Conservation (phyloP, 192 early-diverging fungal genomes). For the Entomortierella parvispora region DNA sequence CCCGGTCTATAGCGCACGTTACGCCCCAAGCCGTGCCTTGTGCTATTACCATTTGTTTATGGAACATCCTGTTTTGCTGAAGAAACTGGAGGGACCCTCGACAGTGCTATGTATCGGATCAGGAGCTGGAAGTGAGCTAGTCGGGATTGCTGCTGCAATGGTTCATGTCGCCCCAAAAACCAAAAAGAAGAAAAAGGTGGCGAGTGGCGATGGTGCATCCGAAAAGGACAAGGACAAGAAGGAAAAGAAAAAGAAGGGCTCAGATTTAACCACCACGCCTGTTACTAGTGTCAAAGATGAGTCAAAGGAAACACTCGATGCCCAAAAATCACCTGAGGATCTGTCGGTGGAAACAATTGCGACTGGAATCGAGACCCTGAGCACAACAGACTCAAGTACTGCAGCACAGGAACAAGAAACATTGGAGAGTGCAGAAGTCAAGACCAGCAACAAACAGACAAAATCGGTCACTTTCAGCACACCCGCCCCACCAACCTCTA, state of each 20-base stretch:
- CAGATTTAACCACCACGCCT: background rate
- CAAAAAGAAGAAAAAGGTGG: constrained; percentile 32
- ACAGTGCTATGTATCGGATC: constrained; percentile 78
- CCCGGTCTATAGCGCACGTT: constrained; percentile 87
- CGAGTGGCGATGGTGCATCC: background rate
- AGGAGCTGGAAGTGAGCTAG: constrained; percentile 87
- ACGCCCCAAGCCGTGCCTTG: constrained; percentile 85
- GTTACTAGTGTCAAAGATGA: background rate
- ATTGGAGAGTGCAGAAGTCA: too few species aligned
- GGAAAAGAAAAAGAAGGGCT: background rate
- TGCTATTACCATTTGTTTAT: constrained; percentile 85
- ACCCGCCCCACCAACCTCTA: constrained; percentile 7
- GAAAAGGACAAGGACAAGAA: constrained; percentile 13
- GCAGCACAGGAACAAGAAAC: too few species aligned
- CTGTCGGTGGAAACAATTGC: too few species aligned
- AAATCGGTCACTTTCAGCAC: background rate
- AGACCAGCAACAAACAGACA: background rate
- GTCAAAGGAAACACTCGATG: background rate
- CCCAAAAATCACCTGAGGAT: too few species aligned
- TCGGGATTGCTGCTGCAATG: constrained; percentile 81
- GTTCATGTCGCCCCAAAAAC: constrained; percentile 41
- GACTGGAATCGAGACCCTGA: too few species aligned
- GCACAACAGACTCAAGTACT: too few species aligned
- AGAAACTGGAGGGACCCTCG: constrained; percentile 57
- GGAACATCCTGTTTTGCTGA: constrained; percentile 57